phyloP scores from a whole-genome alignment of 805 yeast genomes.

The Spathaspora gorwiae region DNA sequence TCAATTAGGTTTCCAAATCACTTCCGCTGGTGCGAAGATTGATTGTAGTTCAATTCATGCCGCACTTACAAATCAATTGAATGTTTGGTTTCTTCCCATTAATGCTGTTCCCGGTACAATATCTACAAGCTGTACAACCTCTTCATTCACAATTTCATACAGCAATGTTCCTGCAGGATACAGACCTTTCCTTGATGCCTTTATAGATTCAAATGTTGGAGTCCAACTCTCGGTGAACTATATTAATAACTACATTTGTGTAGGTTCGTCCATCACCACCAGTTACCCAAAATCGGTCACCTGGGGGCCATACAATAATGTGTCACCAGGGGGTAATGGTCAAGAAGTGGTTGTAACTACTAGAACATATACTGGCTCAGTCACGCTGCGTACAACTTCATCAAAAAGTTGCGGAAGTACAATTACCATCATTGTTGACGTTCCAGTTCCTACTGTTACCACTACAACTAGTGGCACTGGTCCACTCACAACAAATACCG shows the following conservation, averaged over 20 bases:
- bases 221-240: background rate
- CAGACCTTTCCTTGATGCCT: conserved; percentile 14
- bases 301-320: conserved; percentile 6
- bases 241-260: conserved; percentile 10
- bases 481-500: conserved; percentile 17
- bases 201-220: background rate
- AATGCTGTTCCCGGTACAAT: conserved; percentile 4
- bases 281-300: conserved; percentile 11
- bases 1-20: conserved; percentile 13
- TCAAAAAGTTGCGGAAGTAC: conserved; percentile 17
- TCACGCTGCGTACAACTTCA: conserved; percentile 2
- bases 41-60: conserved; percentile 14
- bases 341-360: conserved; percentile 10
- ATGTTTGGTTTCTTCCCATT: conserved; percentile 15
- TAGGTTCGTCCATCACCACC: conserved; percentile 6
- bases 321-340: conserved; percentile 12
- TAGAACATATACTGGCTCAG: conserved; percentile 9
- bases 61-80: conserved; percentile 13
- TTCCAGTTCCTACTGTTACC: conserved; percentile 15
- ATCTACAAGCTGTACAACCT: conserved; percentile 8
- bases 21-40: conserved; percentile 1
- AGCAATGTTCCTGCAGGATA: conserved; percentile 19
- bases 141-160: conserved; percentile 7
- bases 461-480: conserved; percentile 14
- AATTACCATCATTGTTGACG: conserved; percentile 17